Conservation (phyloP, 2,329 filamentous ascomycete genomes). For the Colletotrichum destructivum region DNA sequence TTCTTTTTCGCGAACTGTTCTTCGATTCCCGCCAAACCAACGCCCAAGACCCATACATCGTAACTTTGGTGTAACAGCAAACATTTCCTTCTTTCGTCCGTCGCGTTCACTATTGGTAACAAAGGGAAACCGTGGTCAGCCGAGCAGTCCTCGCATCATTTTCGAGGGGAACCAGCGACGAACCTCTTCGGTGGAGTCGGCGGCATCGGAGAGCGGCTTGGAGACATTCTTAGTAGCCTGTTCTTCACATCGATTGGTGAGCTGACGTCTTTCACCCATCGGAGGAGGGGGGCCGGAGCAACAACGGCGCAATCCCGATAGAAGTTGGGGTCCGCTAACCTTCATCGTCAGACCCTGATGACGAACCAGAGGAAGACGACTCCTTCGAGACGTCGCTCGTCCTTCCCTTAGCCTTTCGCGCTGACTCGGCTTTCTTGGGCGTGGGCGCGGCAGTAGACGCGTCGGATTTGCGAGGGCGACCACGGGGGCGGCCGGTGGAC, state of each 20-base stretch:
- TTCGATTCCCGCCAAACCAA: slow-evolving; percentile 7
- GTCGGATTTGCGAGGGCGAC: slow-evolving; percentile 53
- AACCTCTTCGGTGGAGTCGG: slow-evolving; percentile 36
- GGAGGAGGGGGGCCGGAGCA: not conserved
- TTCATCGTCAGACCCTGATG: slow-evolving; percentile 31
- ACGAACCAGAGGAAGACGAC: slow-evolving; percentile 14
- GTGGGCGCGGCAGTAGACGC: slow-evolving; percentile 43
- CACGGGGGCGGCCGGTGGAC: slow-evolving; percentile 46
- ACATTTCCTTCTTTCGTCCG: slow-evolving; percentile 15
- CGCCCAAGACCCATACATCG: slow-evolving; percentile 5
- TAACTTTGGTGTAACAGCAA: slow-evolving; percentile 18
- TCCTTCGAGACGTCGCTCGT: slow-evolving; percentile 28
- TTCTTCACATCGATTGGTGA: slow-evolving; percentile 25
- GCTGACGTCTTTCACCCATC: slow-evolving; percentile 8
- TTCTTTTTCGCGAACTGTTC: not conserved
- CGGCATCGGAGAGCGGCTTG: slow-evolving; percentile 27
- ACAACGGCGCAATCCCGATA: not conserved
- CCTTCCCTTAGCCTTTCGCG: slow-evolving; percentile 44
- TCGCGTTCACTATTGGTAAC: slow-evolving; percentile 25
- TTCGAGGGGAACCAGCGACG: slow-evolving; percentile 32
- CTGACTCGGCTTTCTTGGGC: slow-evolving; percentile 47
- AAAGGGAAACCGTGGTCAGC: slow-evolving; percentile 30
- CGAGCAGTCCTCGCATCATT: slow-evolving; percentile 30
- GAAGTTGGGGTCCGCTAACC: slow-evolving; percentile 22
- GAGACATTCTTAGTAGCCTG: slow-evolving; percentile 18